phyloP scores from a whole-genome alignment of 2,329 filamentous ascomycete genomes.

The Diaporthe velutina region DNA sequence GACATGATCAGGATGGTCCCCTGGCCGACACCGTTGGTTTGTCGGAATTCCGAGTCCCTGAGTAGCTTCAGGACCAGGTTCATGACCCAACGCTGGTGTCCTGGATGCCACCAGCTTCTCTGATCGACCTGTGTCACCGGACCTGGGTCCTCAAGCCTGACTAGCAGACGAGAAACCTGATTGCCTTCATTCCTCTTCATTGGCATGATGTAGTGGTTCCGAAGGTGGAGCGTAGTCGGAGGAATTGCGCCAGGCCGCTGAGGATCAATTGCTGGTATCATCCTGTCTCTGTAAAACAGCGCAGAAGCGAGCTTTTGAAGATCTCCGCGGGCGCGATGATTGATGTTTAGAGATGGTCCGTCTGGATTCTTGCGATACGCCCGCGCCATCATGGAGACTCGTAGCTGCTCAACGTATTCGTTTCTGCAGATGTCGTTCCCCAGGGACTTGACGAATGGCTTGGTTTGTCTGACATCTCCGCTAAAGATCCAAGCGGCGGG shows the following conservation, averaged over 20 bases:
- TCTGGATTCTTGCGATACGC: not conserved
- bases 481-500: conserved; percentile 6
- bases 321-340: conserved; percentile 11
- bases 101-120: not conserved
- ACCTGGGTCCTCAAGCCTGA: not conserved
- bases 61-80: not conserved
- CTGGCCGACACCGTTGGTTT: conserved; percentile 43
- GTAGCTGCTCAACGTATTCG: not conserved
- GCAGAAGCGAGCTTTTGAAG: not conserved
- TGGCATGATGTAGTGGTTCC: conserved; percentile 3
- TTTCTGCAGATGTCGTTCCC: not conserved
- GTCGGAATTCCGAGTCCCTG: conserved; percentile 48
- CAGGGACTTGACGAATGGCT: not conserved
- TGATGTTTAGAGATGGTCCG: not conserved
- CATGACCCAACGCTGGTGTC: not conserved
- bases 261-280: not conserved
- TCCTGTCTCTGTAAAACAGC: not conserved
- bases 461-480: conserved; percentile 11
- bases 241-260: not conserved
- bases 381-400: conserved; percentile 19
- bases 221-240: not conserved
- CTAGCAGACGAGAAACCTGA: not conserved
- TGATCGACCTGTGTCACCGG: not conserved
- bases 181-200: not conserved
- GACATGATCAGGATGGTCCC: conserved; percentile 60